Percentiles rank a stretch among this genome's conserved stretches.
Evolutionary conservation across 2,329 filamentous ascomycete genomes (phyloP).

Genomic region (Didymella keratinophila): DNA sequence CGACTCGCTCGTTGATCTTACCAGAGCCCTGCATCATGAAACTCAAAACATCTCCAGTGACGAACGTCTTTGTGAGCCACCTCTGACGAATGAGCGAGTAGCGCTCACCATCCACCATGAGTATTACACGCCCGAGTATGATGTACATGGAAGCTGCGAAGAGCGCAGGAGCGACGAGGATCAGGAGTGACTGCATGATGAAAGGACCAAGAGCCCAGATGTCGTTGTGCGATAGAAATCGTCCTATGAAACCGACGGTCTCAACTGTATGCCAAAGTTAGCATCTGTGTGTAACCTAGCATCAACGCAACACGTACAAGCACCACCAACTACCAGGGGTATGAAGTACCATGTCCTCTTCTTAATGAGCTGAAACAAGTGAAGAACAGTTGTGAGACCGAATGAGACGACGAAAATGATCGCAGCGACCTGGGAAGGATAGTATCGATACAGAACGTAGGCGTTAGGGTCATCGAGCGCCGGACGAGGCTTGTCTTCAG

Average conservation of each 20-base stretch:
- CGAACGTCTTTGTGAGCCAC: constrained; percentile 57
- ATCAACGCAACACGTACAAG: constrained; percentile 50
- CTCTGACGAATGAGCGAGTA: constrained; percentile 49
- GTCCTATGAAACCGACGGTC: constrained; percentile 58
- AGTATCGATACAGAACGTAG: constrained; percentile 44
- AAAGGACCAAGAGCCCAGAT: constrained; percentile 16
- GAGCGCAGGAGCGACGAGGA: constrained; percentile 57
- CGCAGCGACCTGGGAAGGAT: constrained; percentile 57
- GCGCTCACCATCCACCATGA: constrained; percentile 49
- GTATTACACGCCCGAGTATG: constrained; percentile 57
- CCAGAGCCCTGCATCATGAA: constrained; percentile 53
- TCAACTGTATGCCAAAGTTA: constrained; percentile 51
- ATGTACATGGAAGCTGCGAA: constrained; percentile 61
- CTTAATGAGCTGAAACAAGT: constrained; percentile 53
- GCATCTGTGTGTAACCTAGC: background rate
- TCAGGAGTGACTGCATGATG: constrained; percentile 37
- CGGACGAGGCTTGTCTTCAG: constrained; percentile 10
- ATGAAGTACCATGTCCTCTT: constrained; percentile 60
- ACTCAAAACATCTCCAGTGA: constrained; percentile 56
- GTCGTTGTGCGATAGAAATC: constrained; percentile 11
- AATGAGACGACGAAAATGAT: constrained; percentile 60
- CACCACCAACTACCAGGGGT: constrained; percentile 60
- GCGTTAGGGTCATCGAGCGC: constrained; percentile 27
- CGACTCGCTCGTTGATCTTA: constrained; percentile 20
- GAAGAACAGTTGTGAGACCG: constrained; percentile 48